Conservation (phyloP, 257 asterid species). For the Haberlea rhodopensis region DNA sequence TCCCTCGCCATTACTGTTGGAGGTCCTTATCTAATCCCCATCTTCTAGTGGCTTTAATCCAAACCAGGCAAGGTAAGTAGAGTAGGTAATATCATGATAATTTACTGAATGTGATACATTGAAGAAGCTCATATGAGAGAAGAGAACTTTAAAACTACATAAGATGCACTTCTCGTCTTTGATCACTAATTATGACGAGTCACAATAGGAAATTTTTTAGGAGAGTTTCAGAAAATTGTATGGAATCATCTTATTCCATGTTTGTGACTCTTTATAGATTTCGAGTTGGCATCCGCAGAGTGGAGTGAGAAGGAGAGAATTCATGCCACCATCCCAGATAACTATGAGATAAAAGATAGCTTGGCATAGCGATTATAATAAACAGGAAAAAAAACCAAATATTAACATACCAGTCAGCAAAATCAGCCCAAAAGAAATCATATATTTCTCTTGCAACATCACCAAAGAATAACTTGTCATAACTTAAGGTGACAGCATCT, state of each 20-base stretch:
- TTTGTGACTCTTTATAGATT: too few species aligned
- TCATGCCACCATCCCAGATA: too few species aligned
- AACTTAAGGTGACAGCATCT: conserved; percentile 75
- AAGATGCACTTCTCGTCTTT: not conserved
- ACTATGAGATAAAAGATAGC: too few species aligned
- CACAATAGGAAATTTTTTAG: not conserved
- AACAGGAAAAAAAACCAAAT: conserved; percentile 15
- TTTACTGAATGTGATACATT: too few species aligned
- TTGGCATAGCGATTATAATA: conserved; percentile 7
- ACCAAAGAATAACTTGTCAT: conserved; percentile 85
- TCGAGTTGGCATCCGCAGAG: too few species aligned
- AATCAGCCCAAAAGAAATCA: conserved; percentile 96
- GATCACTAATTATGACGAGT: not conserved
- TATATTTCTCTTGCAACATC: conserved; percentile 89
- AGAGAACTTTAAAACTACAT: too few species aligned
- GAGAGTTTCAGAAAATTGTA: not conserved
- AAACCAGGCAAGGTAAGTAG: not conserved
- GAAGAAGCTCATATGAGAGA: not conserved
- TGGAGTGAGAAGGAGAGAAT: too few species aligned
- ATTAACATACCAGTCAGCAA: conserved; percentile 83
- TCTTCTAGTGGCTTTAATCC: not conserved
- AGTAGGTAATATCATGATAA: not conserved
- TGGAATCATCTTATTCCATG: too few species aligned
- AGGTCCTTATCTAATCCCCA: not conserved
- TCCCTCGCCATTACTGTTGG: not conserved